phyloP scores from a whole-genome alignment of 495 filamentous ascomycete species.

The Penicillium pancosmium region DNA sequence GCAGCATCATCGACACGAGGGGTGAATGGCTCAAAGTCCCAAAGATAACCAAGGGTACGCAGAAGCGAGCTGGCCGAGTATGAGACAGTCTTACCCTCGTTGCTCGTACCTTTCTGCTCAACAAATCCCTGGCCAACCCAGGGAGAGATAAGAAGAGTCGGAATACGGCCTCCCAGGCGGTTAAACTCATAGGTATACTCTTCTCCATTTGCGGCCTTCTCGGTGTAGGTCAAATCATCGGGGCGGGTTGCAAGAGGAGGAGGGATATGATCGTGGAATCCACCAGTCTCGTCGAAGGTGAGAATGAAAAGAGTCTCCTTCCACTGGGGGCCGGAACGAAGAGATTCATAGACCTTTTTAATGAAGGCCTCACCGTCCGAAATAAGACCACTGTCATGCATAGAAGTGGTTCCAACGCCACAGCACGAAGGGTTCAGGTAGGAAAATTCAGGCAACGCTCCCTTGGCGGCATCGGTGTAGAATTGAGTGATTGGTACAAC shows the following conservation, averaged over 20 bases:
- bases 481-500: conserved; percentile 33
- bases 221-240: conserved; percentile 49
- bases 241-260: conserved; percentile 43
- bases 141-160: conserved; percentile 54
- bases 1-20: conserved; percentile 43
- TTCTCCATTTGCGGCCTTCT: conserved; percentile 41
- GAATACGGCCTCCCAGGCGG: conserved; percentile 53
- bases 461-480: conserved; percentile 39
- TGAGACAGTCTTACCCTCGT: conserved; percentile 30
- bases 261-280: conserved; percentile 54
- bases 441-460: conserved; percentile 46
- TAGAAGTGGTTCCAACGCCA: conserved; percentile 45
- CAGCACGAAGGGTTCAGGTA: conserved; percentile 58
- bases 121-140: conserved; percentile 45
- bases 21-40: conserved; percentile 48
- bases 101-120: conserved; percentile 48
- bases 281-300: conserved; percentile 56
- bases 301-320: conserved; percentile 49
- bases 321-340: conserved; percentile 51
- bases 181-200: conserved; percentile 50
- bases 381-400: conserved; percentile 50
- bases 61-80: conserved; percentile 47
- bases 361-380: conserved; percentile 52
- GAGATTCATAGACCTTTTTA: conserved; percentile 53
- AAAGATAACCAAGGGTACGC: conserved; percentile 45